Evolutionary conservation across 306 rosid genomes (phyloP), one percentile per base, ranked within the genome.

Genomic region (Cicer cuneatum): DNA sequence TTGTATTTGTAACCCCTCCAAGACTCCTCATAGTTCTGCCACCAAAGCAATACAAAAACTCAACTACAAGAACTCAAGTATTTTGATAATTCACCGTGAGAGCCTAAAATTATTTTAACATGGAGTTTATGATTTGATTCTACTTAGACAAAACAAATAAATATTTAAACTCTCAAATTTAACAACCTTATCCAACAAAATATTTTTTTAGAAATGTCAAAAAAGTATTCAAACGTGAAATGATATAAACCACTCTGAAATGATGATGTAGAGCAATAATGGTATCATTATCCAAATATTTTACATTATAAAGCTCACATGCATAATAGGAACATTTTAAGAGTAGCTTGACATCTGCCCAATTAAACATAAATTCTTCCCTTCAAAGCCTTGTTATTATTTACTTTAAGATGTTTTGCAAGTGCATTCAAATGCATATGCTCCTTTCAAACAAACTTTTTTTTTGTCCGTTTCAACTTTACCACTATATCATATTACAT

Each of bases 331-430:
- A 69, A 83, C 7, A 64, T 51, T 75, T 35, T 33, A 64, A 7
- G 16, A 8, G 10, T 21, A 46, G 10, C 66, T 74, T 40, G 51
- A 35, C 68, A 37, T 9, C 2, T 72, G 56, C 65, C 46, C 51
- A 11, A 14, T 41, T 11, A 51, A 51, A 77, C 66, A 72, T 9
- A 46, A 74, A 81, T 74, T 74, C 79, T 51, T 64, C 48, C 51
- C 35, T 38, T 48, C 16, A 54, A 61, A 74, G 42, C 66, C 49
- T 69, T 39, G 10, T 9, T 9, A 52, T 7, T 29, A 29, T 29
- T 29, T 29, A 29, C 33, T 29, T 2, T 29, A 29, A 29, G 37
- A 52, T 57, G 81, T 29, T 21, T 14, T 47, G 39, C 86, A 81
- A 54, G 78, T 78, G 74, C 67, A 57, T 39, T 48, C 61, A 57